Evolutionary conservation across 768 basidiomycete species (phyloP).

Genomic region (Clitopilus passeckerianus): DNA sequence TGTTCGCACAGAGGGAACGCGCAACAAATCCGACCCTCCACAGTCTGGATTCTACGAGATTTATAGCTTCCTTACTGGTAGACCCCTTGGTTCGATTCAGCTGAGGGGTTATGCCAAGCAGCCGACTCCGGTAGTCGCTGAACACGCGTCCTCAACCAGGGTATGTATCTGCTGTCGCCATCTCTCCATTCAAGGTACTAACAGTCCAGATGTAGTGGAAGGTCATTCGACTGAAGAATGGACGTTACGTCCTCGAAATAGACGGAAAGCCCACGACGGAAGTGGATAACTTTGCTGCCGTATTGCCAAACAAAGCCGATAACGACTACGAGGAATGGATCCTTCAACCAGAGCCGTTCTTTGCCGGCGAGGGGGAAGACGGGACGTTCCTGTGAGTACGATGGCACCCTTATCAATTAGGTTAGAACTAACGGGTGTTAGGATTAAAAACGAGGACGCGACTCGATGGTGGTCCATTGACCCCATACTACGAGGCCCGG

Average conservation of each 20-base stretch:
- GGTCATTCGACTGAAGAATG: not conserved
- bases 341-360: not conserved
- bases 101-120: not conserved
- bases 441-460: not conserved
- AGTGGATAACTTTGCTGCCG: not conserved
- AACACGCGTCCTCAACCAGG: not conserved
- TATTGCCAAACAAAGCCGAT: not conserved
- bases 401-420: not conserved
- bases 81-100: not conserved
- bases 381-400: not conserved
- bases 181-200: too few species aligned
- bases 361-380: not conserved
- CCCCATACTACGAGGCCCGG: not conserved
- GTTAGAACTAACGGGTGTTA: not conserved
- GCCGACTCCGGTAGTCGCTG: not conserved
- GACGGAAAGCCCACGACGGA: not conserved
- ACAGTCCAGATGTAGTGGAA: too few species aligned
- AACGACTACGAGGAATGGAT: not conserved
- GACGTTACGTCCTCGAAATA: not conserved
- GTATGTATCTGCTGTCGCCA: not conserved
- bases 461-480: not conserved
- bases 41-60: not conserved
- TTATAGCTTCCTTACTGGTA: not conserved
- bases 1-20: not conserved
- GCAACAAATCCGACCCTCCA: not conserved